Evolutionary conservation across 352 stramenopile genomes (phyloP).

Genomic region (Phytophthora tentaculata): DNA sequence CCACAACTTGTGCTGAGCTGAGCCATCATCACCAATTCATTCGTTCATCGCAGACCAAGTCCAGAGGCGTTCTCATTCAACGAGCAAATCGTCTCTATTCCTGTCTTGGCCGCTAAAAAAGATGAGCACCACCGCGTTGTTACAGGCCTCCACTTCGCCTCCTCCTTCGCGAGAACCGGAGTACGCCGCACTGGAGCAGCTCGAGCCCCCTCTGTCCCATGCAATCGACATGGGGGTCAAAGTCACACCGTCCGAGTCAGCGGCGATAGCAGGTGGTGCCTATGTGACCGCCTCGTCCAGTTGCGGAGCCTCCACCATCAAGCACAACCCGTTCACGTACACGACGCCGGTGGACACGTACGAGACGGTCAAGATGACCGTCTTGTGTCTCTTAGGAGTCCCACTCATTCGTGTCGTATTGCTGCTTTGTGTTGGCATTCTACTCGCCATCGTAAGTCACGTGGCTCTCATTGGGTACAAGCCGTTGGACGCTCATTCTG

Average conservation of each 20-base stretch:
- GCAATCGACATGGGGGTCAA: constrained; percentile 36
- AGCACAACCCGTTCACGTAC: constrained; percentile 71
- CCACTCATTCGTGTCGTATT: constrained; percentile 62
- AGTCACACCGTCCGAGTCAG: constrained; percentile 22
- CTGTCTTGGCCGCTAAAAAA: constrained; percentile 14
- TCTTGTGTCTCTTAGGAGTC: constrained; percentile 61
- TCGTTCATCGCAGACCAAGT: constrained; percentile 18
- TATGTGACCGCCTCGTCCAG: constrained; percentile 37
- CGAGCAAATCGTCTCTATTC: constrained; percentile 19
- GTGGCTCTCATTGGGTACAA: constrained; percentile 61
- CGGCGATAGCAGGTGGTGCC: constrained; percentile 18
- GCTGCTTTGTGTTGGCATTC: constrained; percentile 40
- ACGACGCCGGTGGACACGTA: constrained; percentile 58
- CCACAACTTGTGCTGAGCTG: neutral
- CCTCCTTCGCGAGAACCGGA: constrained; percentile 21
- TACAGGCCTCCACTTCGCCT: constrained; percentile 29
- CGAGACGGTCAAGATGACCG: constrained; percentile 62
- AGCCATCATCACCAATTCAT: constrained; percentile 28
- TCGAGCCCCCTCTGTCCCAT: constrained; percentile 23
- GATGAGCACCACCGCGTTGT: constrained; percentile 39
- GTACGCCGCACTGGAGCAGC: constrained; percentile 24
- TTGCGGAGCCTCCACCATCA: constrained; percentile 8
- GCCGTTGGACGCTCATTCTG: constrained; percentile 42
- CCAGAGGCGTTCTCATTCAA: constrained; percentile 1
- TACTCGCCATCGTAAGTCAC: constrained; percentile 49